These are phyloP conservation scores for Megacollybia platyphylla DNA, from an alignment of 1,284 basidiomycete genomes.

Conservation along the genomic window DNA sequence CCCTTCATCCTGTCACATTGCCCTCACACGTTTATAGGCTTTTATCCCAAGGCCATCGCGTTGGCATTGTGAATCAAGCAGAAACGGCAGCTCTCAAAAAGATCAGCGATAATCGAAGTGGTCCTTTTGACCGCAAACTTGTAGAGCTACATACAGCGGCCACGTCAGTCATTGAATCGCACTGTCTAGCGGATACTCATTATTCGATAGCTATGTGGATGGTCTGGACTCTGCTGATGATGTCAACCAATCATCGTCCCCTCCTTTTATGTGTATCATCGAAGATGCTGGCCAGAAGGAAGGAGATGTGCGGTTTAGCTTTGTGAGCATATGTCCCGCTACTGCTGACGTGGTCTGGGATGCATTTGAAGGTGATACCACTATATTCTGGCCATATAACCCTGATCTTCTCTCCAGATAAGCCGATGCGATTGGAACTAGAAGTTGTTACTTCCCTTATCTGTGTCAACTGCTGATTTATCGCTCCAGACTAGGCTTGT, in stretches of 20 bases:
- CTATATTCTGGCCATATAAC: not conserved
- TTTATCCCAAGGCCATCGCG: slow-evolving; percentile 76
- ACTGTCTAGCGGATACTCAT: slow-evolving; percentile 3
- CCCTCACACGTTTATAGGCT: slow-evolving; percentile 33
- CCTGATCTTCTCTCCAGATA: slow-evolving; percentile 32
- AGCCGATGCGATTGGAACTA: slow-evolving; percentile 75
- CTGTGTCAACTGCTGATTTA: not conserved
- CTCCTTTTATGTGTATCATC: slow-evolving; percentile 60
- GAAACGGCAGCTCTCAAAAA: slow-evolving; percentile 97
- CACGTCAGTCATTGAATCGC: slow-evolving; percentile 45
- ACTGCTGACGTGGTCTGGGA: slow-evolving; percentile 93
- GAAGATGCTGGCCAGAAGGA: slow-evolving; percentile 46
- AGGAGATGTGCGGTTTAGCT: slow-evolving; percentile 44
- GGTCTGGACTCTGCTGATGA: slow-evolving; percentile 60
- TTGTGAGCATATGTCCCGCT: slow-evolving; percentile 74
- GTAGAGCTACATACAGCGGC: slow-evolving; percentile 80
- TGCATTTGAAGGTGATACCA: slow-evolving; percentile 59
- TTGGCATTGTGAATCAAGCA: slow-evolving; percentile 86
- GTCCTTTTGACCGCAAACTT: slow-evolving; percentile 73
- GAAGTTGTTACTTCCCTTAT: slow-evolving; percentile 33
- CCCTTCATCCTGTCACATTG: slow-evolving; percentile 1
- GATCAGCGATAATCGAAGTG: slow-evolving; percentile 70
- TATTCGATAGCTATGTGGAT: slow-evolving; percentile 51
- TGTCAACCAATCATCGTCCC: slow-evolving; percentile 36
- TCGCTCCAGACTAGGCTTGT: slow-evolving; percentile 60